Base-by-base conservation (phyloP, 1,139 yeast genomes). In the Ogataea hybrid region DNA sequence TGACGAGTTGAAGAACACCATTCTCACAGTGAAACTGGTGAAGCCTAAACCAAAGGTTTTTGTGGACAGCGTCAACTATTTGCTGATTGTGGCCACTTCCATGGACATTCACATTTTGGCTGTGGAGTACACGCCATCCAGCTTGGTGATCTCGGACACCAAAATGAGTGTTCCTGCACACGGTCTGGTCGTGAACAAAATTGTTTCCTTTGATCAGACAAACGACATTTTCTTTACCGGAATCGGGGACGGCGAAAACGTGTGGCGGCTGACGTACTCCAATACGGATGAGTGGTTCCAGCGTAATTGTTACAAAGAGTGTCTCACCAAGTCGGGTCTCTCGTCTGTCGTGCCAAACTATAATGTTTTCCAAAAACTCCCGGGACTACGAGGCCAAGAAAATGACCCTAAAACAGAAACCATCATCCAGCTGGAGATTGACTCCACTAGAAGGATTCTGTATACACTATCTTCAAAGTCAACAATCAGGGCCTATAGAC, bases 241-340 rank as follows among this genome's bases (percentile, higher is more conserved):
- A 10, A 71, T 76, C 48, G 72, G 83, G 15, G 89, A 86, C 53
- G 95, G 92, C 3, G 68, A 76, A 34, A 81, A 90, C 54, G 72
- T 94, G 37, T 92, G 97, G 96, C 89, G 88, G 58, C 70, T 92
- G 44, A 82, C 79, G 47, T 94, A 94, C 59, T 77, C 90, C n/a
- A 84, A 82, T 50, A 79, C 84, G 28, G 92, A 90, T 35, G 84
- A 88, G 38, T 92, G 96, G 85, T 88, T 88, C 58, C 80, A 83
- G 49, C 84, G 86, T 57, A 84, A 81, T 54, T 87, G 96, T 58
- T 81, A 80, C 51, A 89, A 88, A 61, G 78, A 83, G 25, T 87
- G 96, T 59, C 71, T 84, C 39, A 84, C 94, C 1, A 80, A 84
- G 58, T 75, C 82, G 10, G 79, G 85, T 0, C 68, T 84, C 37